phyloP scores from a whole-genome alignment of 139 green algal genomes.

The Chlorella sp. region DNA sequence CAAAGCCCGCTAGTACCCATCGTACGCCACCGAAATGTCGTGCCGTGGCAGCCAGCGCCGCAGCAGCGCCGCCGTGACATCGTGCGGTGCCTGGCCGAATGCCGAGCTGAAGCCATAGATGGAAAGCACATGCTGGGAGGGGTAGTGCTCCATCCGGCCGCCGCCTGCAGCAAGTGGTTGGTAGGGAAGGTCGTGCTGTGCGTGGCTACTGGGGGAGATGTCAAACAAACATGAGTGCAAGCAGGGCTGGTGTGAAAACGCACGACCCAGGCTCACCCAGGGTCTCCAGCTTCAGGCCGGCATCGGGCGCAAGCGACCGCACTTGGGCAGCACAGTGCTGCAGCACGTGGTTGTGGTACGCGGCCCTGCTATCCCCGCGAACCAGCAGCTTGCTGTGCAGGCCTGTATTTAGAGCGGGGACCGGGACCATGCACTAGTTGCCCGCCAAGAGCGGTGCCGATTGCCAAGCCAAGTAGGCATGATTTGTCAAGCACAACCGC shows the following conservation, averaged over 20 bases:
- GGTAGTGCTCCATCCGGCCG: slow-evolving; percentile 74
- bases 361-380: slow-evolving; percentile 61
- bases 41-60: slow-evolving; percentile 68
- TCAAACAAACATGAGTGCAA: neutral
- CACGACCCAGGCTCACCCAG: neutral
- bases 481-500: too few relatives aligned
- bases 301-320: slow-evolving; percentile 27
- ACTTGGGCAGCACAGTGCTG: slow-evolving; percentile 32
- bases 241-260: neutral
- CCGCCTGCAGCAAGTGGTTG: slow-evolving; percentile 36
- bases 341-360: slow-evolving; percentile 82
- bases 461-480: too few relatives aligned
- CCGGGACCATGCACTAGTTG: too few relatives aligned
- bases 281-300: slow-evolving; percentile 19
- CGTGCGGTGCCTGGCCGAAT: slow-evolving; percentile 80
- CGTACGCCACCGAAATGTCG: slow-evolving; percentile 68
- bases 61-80: slow-evolving; percentile 70
- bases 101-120: slow-evolving; percentile 82
- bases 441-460: too few relatives aligned
- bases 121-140: slow-evolving; percentile 20
- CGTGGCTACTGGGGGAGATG: neutral
- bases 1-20: slow-evolving; percentile 67
- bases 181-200: neutral
- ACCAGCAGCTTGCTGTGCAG: slow-evolving; percentile 75
- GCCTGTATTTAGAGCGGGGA: slow-evolving; percentile 1